These are phyloP conservation scores for Senna tora DNA, from an alignment of 306 rosid species.

Conservation along the genomic window DNA sequence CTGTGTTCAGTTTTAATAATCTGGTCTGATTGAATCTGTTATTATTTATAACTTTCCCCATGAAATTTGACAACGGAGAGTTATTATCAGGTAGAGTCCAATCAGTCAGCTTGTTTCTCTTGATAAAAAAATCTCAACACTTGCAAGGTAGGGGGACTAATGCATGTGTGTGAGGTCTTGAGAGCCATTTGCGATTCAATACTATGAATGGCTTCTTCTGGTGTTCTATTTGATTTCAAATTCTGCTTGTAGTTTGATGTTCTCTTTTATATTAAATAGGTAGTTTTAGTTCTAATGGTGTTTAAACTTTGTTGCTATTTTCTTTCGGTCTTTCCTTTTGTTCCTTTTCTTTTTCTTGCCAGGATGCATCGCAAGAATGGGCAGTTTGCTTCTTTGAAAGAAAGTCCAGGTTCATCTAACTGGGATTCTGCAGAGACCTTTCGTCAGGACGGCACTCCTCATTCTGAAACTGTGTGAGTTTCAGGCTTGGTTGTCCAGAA, in stretches of 20 bases:
- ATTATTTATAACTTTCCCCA: conserved; percentile 12
- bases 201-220: conserved; percentile 3
- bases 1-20: conserved; percentile 8
- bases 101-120: conserved; percentile 19
- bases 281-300: background rate
- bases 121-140: background rate
- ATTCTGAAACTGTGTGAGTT: conserved; percentile 81
- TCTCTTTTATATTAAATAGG: conserved; percentile 11
- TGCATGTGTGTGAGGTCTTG: conserved; percentile 25
- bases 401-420: conserved; percentile 64
- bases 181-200: conserved; percentile 5
- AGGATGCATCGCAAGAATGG: conserved; percentile 97
- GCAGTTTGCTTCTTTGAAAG: conserved; percentile 82
- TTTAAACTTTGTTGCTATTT: background rate
- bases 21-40: conserved; percentile 25
- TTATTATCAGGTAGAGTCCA: conserved; percentile 29
- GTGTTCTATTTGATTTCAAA: too few relatives aligned
- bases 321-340: conserved; percentile 20
- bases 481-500: conserved; percentile 29
- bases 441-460: conserved; percentile 66
- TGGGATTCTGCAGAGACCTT: conserved; percentile 60
- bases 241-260: too few relatives aligned
- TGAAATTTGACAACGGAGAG: conserved; percentile 23
- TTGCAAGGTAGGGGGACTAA: conserved; percentile 6
- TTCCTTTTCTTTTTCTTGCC: conserved; percentile 35